These are phyloP conservation scores for Helianthus tuberosus DNA, from an alignment of 129 eudicot species.

Conservation along the genomic window DNA sequence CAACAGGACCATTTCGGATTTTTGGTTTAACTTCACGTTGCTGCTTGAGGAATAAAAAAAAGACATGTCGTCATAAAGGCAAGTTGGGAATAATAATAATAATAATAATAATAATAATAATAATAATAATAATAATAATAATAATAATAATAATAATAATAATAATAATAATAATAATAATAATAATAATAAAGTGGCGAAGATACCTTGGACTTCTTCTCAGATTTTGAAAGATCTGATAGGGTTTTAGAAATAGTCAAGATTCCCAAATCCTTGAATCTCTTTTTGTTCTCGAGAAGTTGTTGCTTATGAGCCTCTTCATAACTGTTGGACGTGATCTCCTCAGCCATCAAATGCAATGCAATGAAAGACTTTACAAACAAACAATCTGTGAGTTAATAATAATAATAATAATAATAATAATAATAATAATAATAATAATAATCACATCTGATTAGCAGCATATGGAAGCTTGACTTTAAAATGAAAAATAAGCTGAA, in stretches of 20 bases:
- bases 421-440: too few relatives aligned
- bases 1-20: conserved; percentile 18
- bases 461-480: too few relatives aligned
- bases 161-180: too few relatives aligned
- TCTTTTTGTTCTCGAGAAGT: conserved; percentile 60
- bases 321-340: conserved; percentile 44
- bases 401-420: too few relatives aligned
- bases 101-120: too few relatives aligned
- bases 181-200: background rate
- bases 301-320: conserved; percentile 76
- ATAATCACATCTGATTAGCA: background rate
- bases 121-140: too few relatives aligned
- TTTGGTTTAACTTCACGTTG: conserved; percentile 50
- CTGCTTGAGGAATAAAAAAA: conserved; percentile 26
- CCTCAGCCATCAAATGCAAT: conserved; percentile 42
- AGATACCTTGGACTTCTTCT: conserved; percentile 61
- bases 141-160: too few relatives aligned
- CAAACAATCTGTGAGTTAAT: background rate
- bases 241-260: conserved; percentile 59
- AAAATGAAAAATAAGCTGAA: too few relatives aligned
- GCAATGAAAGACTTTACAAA: background rate
- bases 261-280: conserved; percentile 81
- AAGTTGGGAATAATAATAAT: conserved; percentile 6
- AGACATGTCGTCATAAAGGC: background rate
- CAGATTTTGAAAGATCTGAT: conserved; percentile 54